phyloP scores from a whole-genome alignment of 352 stramenopile genomes.

The Globisporangium cystogenes region DNA sequence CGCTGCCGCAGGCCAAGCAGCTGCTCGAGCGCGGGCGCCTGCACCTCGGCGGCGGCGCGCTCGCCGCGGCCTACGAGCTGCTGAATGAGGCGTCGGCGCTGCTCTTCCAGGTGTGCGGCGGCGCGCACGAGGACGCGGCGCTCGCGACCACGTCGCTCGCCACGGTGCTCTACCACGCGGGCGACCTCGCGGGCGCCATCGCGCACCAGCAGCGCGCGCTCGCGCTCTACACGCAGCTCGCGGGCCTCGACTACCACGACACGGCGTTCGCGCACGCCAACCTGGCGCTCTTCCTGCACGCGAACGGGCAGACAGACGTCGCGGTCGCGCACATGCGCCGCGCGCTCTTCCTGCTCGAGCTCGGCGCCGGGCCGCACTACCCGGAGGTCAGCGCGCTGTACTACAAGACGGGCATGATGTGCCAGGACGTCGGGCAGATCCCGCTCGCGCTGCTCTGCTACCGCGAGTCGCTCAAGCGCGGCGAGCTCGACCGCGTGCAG shows the following conservation, averaged over 20 bases:
- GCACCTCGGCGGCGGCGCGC: slow-evolving; percentile 65
- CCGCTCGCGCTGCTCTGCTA: slow-evolving; percentile 85
- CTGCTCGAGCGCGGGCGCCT: slow-evolving; percentile 86
- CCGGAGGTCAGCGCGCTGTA: slow-evolving; percentile 89
- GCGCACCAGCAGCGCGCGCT: slow-evolving; percentile 87
- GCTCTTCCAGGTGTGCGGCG: slow-evolving; percentile 93
- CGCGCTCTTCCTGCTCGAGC: slow-evolving; percentile 91
- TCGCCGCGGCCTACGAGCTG: slow-evolving; percentile 79
- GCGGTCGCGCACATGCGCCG: slow-evolving; percentile 89
- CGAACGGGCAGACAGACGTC: slow-evolving; percentile 77
- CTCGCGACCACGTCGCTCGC: slow-evolving; percentile 90
- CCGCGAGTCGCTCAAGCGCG: slow-evolving; percentile 80
- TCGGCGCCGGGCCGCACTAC: slow-evolving; percentile 88
- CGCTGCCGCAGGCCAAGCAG: slow-evolving; percentile 72
- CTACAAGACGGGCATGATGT: slow-evolving; percentile 94
- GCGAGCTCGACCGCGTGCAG: slow-evolving; percentile 84
- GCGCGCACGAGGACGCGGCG: slow-evolving; percentile 90
- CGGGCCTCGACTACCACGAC: slow-evolving; percentile 92
- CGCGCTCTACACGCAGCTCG: slow-evolving; percentile 89
- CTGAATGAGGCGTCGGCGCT: slow-evolving; percentile 89
- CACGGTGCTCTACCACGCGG: slow-evolving; percentile 90
- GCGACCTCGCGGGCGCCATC: slow-evolving; percentile 87
- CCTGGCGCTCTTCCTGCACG: slow-evolving; percentile 89
- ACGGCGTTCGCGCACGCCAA: slow-evolving; percentile 89
- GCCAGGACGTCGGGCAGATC: slow-evolving; percentile 87